A percentile compares a stretch with the other conserved stretches of the same genome.
Evolutionary conservation across 1,284 basidiomycete species (phyloP).

Genomic region (Malassezia restricta): DNA sequence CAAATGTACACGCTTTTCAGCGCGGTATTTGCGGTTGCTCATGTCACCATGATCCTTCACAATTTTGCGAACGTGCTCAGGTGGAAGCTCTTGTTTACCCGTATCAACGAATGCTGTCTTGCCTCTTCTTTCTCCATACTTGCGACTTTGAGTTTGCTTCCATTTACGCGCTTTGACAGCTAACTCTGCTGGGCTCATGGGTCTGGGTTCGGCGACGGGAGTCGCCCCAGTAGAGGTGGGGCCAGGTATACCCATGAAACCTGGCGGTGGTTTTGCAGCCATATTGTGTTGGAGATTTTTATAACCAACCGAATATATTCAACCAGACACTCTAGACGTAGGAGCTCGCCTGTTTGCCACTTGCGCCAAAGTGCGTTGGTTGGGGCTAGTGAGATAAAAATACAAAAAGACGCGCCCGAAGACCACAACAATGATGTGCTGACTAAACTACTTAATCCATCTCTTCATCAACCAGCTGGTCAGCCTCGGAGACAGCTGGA

Average conservation of each 20-base stretch:
- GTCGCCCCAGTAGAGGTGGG: slow-evolving; percentile 10
- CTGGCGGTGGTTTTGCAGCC: slow-evolving; percentile 11
- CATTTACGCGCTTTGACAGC: slow-evolving; percentile 82
- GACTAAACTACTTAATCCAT: slow-evolving; percentile 11
- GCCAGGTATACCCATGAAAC: slow-evolving; percentile 9
- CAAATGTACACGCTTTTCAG: slow-evolving; percentile 96
- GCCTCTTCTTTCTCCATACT: slow-evolving; percentile 69
- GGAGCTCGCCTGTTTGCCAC: too few species aligned
- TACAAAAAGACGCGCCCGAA: not conserved
- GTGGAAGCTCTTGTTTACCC: slow-evolving; percentile 62
- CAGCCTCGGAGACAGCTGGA: slow-evolving; percentile 1
- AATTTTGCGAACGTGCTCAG: slow-evolving; percentile 59
- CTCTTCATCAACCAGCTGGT: slow-evolving; percentile 14
- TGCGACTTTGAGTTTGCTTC: slow-evolving; percentile 79
- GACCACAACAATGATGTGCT: not conserved
- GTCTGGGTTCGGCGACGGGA: slow-evolving; percentile 20
- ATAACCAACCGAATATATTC: not conserved
- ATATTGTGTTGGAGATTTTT: not conserved
- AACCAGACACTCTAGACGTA: not conserved
- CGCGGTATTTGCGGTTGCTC: slow-evolving; percentile 59
- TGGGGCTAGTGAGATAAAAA: not conserved
- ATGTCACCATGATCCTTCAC: slow-evolving; percentile 48
- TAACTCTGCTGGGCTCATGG: slow-evolving; percentile 62
- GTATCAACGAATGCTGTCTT: slow-evolving; percentile 80
- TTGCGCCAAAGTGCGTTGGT: too few species aligned